These are phyloP conservation scores for Tricholoma sp. DNA, from an alignment of 768 basidiomycete genomes.

Conservation along the genomic window DNA sequence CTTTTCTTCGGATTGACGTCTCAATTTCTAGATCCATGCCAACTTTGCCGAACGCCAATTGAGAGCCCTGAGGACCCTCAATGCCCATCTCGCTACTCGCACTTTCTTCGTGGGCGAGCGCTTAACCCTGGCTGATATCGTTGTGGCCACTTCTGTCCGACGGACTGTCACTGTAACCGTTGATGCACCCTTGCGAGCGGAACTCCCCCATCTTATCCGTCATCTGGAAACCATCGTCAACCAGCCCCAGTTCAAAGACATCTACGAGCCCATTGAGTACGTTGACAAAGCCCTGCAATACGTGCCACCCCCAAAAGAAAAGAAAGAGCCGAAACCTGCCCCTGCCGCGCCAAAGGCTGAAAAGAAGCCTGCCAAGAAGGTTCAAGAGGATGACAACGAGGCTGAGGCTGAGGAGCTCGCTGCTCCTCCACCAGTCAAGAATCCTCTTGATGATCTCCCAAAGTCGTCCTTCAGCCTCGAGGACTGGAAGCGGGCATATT, in stretches of 20 bases:
- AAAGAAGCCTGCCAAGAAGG: slow-evolving; percentile 66
- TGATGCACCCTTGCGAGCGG: slow-evolving; percentile 60
- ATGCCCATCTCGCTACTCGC: slow-evolving; percentile 64
- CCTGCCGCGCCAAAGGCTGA: slow-evolving; percentile 46
- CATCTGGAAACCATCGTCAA: slow-evolving; percentile 83
- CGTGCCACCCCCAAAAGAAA: slow-evolving; percentile 71
- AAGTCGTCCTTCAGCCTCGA: slow-evolving; percentile 86
- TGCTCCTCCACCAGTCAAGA: slow-evolving; percentile 90
- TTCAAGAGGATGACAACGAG: slow-evolving; percentile 62
- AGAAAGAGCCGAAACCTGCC: slow-evolving; percentile 62
- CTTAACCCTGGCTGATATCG: slow-evolving; percentile 90
- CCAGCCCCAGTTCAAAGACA: slow-evolving; percentile 66
- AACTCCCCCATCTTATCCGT: slow-evolving; percentile 73
- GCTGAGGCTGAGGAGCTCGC: slow-evolving; percentile 68
- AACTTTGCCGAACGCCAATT: slow-evolving; percentile 45
- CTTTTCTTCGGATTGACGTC: neutral
- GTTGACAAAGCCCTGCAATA: slow-evolving; percentile 68
- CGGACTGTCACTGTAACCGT: slow-evolving; percentile 50
- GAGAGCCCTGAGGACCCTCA: slow-evolving; percentile 61
- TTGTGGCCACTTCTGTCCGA: slow-evolving; percentile 46
- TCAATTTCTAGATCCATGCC: slow-evolving; percentile 47
- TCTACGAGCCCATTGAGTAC: slow-evolving; percentile 58
- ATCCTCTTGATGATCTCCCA: slow-evolving; percentile 89
- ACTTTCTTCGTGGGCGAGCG: slow-evolving; percentile 94
- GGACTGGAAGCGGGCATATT: slow-evolving; percentile 98